Evolutionary conservation across 768 basidiomycete species (phyloP).

Genomic region (Tricholoma matsutake): DNA sequence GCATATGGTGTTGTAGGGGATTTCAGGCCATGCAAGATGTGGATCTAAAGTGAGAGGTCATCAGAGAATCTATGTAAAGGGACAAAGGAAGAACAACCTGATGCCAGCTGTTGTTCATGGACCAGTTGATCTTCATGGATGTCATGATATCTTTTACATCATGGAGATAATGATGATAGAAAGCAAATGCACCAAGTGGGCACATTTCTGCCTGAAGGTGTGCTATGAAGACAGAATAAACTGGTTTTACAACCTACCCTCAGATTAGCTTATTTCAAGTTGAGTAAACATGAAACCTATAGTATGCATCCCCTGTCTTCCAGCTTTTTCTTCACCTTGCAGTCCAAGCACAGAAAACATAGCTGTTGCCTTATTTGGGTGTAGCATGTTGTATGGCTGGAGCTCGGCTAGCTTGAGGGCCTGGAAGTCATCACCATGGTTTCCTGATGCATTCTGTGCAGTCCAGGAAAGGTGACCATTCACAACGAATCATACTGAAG

Average conservation of each 20-base stretch:
- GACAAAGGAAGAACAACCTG: slow-evolving; percentile 10
- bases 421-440: slow-evolving; percentile 30
- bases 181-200: too few species aligned
- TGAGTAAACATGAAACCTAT: slow-evolving; percentile 8
- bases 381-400: too few species aligned
- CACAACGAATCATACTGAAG: background rate
- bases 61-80: background rate
- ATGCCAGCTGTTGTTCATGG: slow-evolving; percentile 26
- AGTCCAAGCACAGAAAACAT: slow-evolving; percentile 20
- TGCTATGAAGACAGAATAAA: slow-evolving; percentile 28
- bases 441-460: slow-evolving; percentile 16
- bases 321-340: slow-evolving; percentile 26
- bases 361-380: too few species aligned
- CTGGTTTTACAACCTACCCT: slow-evolving; percentile 26
- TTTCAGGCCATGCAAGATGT: slow-evolving; percentile 18
- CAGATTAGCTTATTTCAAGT: background rate
- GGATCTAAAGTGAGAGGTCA: slow-evolving; percentile 7
- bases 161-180: slow-evolving; percentile 27
- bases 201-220: too few species aligned
- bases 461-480: too few species aligned
- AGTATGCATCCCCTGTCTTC: slow-evolving; percentile 21
- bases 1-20: too few species aligned
- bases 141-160: slow-evolving; percentile 13
- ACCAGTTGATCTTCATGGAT: too few species aligned
- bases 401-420: slow-evolving; percentile 23